A percentile compares a stretch with the other conserved stretches of the same genome.
These are phyloP conservation scores for Fagus crenata DNA, from an alignment of 306 rosid species.

Conservation along the genomic window DNA sequence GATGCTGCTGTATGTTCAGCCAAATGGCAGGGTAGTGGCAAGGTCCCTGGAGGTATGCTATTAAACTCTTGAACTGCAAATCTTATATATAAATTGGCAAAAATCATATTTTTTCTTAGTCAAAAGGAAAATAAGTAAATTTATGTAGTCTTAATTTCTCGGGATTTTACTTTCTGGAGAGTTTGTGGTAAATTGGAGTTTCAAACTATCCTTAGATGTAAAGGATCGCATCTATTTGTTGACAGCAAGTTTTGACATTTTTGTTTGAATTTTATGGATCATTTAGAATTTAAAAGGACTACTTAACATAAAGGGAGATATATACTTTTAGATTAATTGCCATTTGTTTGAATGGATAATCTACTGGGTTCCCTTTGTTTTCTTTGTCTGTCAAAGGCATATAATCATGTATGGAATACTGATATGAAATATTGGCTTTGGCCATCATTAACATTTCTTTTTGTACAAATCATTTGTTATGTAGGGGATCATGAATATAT, in stretches of 20 bases:
- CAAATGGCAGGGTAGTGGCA: slow-evolving; percentile 88
- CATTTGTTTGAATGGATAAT: not conserved
- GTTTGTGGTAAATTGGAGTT: not conserved
- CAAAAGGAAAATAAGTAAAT: not conserved
- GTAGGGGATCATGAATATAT: slow-evolving; percentile 94
- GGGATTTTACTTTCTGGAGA: not conserved
- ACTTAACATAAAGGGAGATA: not conserved
- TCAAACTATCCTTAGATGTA: not conserved
- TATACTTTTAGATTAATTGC: not conserved
- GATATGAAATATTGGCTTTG: not conserved
- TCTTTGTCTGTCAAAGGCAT: not conserved
- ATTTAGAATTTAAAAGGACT: not conserved
- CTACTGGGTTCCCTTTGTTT: not conserved
- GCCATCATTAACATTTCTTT: slow-evolving; percentile 20
- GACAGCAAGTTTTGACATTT: too few species aligned
- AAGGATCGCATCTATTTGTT: too few species aligned
- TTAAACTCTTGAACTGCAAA: not conserved
- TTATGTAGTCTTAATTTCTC: not conserved
- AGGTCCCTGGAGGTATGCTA: slow-evolving; percentile 90
- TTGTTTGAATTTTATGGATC: not conserved
- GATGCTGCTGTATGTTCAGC: slow-evolving; percentile 88
- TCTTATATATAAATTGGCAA: not conserved
- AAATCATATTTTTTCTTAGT: not conserved
- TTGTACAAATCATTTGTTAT: slow-evolving; percentile 14
- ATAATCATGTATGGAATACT: not conserved